Conservation (phyloP, 2,329 filamentous ascomycete genomes). For the Epicoccum sorghinum region DNA sequence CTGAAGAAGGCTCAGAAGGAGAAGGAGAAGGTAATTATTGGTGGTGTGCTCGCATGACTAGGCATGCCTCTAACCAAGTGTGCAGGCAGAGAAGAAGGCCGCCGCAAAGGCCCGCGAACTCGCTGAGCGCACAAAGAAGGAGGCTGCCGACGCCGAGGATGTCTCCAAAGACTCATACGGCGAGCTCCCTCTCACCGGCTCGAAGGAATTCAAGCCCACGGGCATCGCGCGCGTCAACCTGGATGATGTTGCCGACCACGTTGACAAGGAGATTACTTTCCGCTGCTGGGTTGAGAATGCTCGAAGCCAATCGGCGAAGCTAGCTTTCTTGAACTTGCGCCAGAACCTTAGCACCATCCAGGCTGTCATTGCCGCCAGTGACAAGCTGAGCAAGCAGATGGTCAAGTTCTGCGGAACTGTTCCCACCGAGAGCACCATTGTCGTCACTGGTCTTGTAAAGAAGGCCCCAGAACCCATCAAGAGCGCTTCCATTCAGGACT, state of each 20-base stretch:
- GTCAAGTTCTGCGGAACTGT: conserved; percentile 85
- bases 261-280: conserved; percentile 66
- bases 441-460: conserved; percentile 80
- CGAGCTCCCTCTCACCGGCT: conserved; percentile 64
- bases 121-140: conserved; percentile 56
- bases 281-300: conserved; percentile 86
- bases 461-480: conserved; percentile 87
- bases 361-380: conserved; percentile 72
- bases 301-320: conserved; percentile 86
- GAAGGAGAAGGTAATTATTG: conserved; percentile 45
- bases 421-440: conserved; percentile 80
- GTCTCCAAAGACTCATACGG: conserved; percentile 82
- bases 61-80: not conserved
- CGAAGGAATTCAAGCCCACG: conserved; percentile 58
- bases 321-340: conserved; percentile 87
- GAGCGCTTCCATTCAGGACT: conserved; percentile 77
- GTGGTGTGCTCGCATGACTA: conserved; percentile 3
- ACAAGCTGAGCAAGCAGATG: conserved; percentile 79
- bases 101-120: conserved; percentile 58
- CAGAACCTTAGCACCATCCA: conserved; percentile 79
- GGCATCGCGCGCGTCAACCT: conserved; percentile 65
- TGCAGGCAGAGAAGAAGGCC: conserved; percentile 50
- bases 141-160: conserved; percentile 69
- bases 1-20: conserved; percentile 52
- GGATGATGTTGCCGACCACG: conserved; percentile 46